phyloP scores from a whole-genome alignment of 257 asterid genomes.

The Nicotiana benthamiana region DNA sequence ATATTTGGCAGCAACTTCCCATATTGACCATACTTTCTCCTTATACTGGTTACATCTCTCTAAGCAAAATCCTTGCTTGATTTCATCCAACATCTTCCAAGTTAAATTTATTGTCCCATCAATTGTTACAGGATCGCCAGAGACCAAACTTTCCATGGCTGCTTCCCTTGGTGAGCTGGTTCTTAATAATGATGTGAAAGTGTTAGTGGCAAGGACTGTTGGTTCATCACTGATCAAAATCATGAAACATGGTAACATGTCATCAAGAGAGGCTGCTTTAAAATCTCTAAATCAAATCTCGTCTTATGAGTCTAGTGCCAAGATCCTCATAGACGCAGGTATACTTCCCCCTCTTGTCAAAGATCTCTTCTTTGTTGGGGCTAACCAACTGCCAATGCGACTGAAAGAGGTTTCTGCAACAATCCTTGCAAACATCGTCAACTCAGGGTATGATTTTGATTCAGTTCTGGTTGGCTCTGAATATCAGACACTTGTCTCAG shows the following conservation, averaged over 20 bases:
- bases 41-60: not conserved
- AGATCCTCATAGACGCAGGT: conserved; percentile 74
- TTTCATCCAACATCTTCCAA: not conserved
- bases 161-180: too few relatives aligned
- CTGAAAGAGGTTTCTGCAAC: conserved; percentile 88
- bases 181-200: conserved; percentile 71
- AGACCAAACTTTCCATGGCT: conserved; percentile 84
- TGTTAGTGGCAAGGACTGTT: conserved; percentile 59
- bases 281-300: conserved; percentile 84
- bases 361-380: conserved; percentile 74
- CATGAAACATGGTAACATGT: conserved; percentile 46
- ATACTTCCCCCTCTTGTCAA: conserved; percentile 90
- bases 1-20: not conserved
- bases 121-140: conserved; percentile 60
- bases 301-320: conserved; percentile 74
- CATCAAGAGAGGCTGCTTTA: conserved; percentile 79
- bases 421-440: conserved; percentile 72
- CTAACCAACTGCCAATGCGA: conserved; percentile 57
- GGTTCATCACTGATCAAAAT: conserved; percentile 74
- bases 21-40: not conserved
- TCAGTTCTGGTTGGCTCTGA: conserved; percentile 64
- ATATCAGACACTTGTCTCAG: conserved; percentile 52
- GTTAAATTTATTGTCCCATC: not conserved
- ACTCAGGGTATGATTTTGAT: conserved; percentile 72
- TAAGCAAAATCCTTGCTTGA: not conserved